Evolutionary conservation across 2,329 filamentous ascomycete species (phyloP).

Genomic region (Fusarium robinianum): DNA sequence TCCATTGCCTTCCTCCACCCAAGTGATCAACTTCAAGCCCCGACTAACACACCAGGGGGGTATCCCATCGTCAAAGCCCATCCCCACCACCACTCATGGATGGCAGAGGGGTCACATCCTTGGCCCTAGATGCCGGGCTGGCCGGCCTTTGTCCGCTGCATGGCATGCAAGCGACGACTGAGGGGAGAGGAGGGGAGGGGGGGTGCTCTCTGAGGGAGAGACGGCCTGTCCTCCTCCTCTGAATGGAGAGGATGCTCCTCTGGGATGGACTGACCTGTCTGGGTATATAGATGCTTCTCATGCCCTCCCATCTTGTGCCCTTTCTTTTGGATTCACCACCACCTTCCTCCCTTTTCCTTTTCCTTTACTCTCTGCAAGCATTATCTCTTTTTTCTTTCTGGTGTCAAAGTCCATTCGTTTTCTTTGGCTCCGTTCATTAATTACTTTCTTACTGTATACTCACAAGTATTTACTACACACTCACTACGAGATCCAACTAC

Average conservation of each 20-base stretch:
- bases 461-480: conserved; percentile 28
- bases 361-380: conserved; percentile 23
- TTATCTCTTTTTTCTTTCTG: conserved; percentile 32
- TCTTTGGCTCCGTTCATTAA: conserved; percentile 48
- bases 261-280: conserved; percentile 17
- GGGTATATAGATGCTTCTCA: conserved; percentile 38
- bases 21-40: conserved; percentile 15
- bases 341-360: conserved; percentile 36
- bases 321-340: conserved; percentile 31
- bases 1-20: conserved; percentile 11
- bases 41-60: conserved; percentile 19
- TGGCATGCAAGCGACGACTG: too few relatives aligned
- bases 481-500: conserved; percentile 27
- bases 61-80: conserved; percentile 22
- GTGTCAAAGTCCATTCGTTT: conserved; percentile 62
- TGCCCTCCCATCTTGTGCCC: conserved; percentile 26
- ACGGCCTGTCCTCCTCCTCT: conserved; percentile 2
- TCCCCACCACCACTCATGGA: conserved; percentile 29
- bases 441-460: conserved; percentile 36
- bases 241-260: too few relatives aligned
- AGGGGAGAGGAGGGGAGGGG: too few relatives aligned
- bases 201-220: too few relatives aligned
- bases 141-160: conserved; percentile 24
- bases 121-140: conserved; percentile 31
- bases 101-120: conserved; percentile 20